Percentiles rank a stretch among this genome's conserved stretches.
Conservation (phyloP, 805 yeast genomes). For the Kuraishia piskuri region DNA sequence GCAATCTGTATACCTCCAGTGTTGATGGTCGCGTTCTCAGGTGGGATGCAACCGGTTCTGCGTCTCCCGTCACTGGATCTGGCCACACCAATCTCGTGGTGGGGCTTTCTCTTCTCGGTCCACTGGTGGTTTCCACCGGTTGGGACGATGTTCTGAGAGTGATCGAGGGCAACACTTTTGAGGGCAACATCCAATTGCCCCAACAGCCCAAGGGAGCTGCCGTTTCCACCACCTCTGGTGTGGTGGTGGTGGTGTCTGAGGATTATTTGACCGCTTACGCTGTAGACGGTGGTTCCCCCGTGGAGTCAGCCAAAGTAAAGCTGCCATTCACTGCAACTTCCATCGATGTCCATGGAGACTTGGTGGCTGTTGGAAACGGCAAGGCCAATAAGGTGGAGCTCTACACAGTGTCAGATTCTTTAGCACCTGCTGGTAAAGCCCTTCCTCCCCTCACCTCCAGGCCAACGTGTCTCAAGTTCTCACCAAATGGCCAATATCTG, state of each 20-base stretch:
- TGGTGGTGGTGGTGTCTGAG: conserved; percentile 36
- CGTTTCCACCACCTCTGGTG: conserved; percentile 26
- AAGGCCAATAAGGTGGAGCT: conserved; percentile 29
- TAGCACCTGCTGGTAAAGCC: conserved; percentile 6
- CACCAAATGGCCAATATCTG: conserved; percentile 57
- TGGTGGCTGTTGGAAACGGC: conserved; percentile 42
- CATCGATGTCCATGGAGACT: conserved; percentile 28
- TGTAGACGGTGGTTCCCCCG: conserved; percentile 15
- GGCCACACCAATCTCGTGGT: conserved; percentile 63
- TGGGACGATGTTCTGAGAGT: conserved; percentile 80
- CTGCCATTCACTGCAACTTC: conserved; percentile 35
- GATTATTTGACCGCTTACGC: conserved; percentile 26
- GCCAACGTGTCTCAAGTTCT: conserved; percentile 55
- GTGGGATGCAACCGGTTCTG: conserved; percentile 42
- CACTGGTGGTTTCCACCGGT: conserved; percentile 45
- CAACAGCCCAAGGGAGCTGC: conserved; percentile 43
- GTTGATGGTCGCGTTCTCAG: conserved; percentile 67
- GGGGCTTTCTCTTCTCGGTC: conserved; percentile 28
- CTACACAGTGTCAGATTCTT: conserved; percentile 23
- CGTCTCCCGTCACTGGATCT: conserved; percentile 25
- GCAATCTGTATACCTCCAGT: conserved; percentile 49
- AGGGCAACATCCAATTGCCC: conserved; percentile 25
- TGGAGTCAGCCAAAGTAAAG: conserved; percentile 11
- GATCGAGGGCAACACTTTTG: conserved; percentile 18
- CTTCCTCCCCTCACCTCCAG: conserved; percentile 46